phyloP scores from a whole-genome alignment of 495 filamentous ascomycete species.

The Penicillium pulvis region DNA sequence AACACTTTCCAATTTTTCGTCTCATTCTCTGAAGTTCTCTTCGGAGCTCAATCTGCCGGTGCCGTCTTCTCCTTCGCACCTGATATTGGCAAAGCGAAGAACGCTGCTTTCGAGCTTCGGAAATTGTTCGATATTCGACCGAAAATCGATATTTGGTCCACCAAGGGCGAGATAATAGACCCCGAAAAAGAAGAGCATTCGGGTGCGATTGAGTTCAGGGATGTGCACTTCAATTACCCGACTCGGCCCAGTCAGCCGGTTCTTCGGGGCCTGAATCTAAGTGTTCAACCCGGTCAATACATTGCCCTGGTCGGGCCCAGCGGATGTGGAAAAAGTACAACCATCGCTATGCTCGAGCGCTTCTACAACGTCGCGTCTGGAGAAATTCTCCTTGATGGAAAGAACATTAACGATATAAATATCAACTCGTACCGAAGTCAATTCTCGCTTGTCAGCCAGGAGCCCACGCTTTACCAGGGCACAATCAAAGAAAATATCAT shows the following conservation, averaged over 20 bases:
- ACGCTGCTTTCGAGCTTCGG: slow-evolving; percentile 74
- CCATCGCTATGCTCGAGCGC: slow-evolving; percentile 78
- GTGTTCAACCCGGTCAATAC: slow-evolving; percentile 74
- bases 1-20: slow-evolving; percentile 81
- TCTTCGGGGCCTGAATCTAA: slow-evolving; percentile 70
- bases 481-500: slow-evolving; percentile 83
- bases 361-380: slow-evolving; percentile 81
- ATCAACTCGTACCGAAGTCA: slow-evolving; percentile 75
- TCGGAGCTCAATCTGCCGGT: slow-evolving; percentile 81
- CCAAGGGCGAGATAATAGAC: not conserved
- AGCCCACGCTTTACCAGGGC: slow-evolving; percentile 85
- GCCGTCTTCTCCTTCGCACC: slow-evolving; percentile 82
- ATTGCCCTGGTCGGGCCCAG: slow-evolving; percentile 82
- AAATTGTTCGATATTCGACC: slow-evolving; percentile 75
- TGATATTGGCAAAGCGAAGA: slow-evolving; percentile 87
- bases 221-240: slow-evolving; percentile 82
- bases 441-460: slow-evolving; percentile 83
- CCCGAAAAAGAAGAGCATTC: slow-evolving; percentile 61
- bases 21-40: slow-evolving; percentile 77
- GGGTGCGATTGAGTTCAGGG: slow-evolving; percentile 71
- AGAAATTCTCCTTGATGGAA: slow-evolving; percentile 70
- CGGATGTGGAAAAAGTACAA: slow-evolving; percentile 84
- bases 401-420: slow-evolving; percentile 71
- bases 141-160: slow-evolving; percentile 79
- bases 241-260: slow-evolving; percentile 81